phyloP scores from a whole-genome alignment of 2,329 filamentous ascomycete genomes.

The Talaromyces sp. region DNA sequence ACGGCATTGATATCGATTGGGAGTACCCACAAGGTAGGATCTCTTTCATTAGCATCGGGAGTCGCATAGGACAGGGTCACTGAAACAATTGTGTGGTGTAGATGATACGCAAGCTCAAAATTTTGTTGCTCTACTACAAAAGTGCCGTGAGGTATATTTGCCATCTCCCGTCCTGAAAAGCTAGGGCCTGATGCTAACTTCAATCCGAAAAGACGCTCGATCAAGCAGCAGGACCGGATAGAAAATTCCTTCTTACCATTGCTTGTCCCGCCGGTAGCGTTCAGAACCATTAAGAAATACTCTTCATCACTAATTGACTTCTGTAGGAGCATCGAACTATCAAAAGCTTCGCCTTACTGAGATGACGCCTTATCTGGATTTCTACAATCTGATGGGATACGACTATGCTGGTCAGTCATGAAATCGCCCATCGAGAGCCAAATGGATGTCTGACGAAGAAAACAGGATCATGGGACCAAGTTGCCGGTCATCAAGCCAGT shows the following conservation, averaged over 20 bases:
- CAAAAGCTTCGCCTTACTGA: conserved; percentile 38
- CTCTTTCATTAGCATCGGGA: background rate
- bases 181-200: background rate
- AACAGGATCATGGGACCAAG: conserved; percentile 50
- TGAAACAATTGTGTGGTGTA: conserved; percentile 18
- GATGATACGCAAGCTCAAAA: conserved; percentile 43
- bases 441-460: background rate
- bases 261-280: conserved; percentile 45
- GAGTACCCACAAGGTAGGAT: conserved; percentile 13
- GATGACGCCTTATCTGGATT: conserved; percentile 50
- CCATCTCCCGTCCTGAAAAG: conserved; percentile 16
- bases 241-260: conserved; percentile 48
- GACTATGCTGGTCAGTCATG: conserved; percentile 18
- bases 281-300: background rate
- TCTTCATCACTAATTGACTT: conserved; percentile 33
- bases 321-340: conserved; percentile 22
- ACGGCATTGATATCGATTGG: conserved; percentile 32
- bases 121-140: conserved; percentile 42
- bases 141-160: conserved; percentile 37
- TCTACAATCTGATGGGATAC: conserved; percentile 44
- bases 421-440: background rate
- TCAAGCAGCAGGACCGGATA: conserved; percentile 36
- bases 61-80: background rate
- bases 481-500: conserved; percentile 77
- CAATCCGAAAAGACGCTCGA: conserved; percentile 31